phyloP scores from a whole-genome alignment of 192 early-diverging fungal species.

The Rhizophagus prolifer region DNA sequence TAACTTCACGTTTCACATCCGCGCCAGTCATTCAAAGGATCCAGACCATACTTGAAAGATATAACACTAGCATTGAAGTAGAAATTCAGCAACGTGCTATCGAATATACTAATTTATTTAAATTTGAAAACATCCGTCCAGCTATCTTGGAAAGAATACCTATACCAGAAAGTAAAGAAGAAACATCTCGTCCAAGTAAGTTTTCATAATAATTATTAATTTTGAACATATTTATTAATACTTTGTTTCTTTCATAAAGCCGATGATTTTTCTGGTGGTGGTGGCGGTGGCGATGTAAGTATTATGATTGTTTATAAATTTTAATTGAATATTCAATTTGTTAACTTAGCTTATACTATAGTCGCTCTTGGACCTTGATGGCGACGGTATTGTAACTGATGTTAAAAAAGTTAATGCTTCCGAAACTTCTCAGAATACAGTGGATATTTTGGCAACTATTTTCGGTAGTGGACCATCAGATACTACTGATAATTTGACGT shows the following conservation, averaged over 20 bases:
- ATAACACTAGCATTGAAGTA: constrained; percentile 73
- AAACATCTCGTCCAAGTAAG: constrained; percentile 25
- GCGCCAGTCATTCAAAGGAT: constrained; percentile 48
- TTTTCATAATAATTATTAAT: neutral
- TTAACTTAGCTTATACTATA: constrained; percentile 23
- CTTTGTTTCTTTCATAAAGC: neutral
- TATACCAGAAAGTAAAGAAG: constrained; percentile 64
- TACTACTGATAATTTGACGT: constrained; percentile 35
- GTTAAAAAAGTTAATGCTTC: neutral
- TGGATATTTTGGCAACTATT: constrained; percentile 73
- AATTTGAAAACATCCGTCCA: constrained; percentile 67
- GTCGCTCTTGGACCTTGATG: constrained; percentile 72
- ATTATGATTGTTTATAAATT: neutral
- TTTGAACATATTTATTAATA: neutral
- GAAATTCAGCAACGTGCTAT: constrained; percentile 96
- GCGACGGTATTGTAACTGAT: constrained; percentile 33
- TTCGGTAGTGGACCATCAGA: constrained; percentile 59
- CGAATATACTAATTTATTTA: constrained; percentile 83
- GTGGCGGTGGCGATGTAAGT: neutral
- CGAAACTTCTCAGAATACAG: constrained; percentile 22
- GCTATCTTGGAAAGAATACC: constrained; percentile 95
- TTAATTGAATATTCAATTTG: neutral
- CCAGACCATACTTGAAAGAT: constrained; percentile 58
- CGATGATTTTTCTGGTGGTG: neutral
- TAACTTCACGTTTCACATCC: constrained; percentile 76